A percentile compares a stretch with the other conserved stretches of the same genome.
phyloP scores from a whole-genome alignment of 2,329 filamentous ascomycete species.

The Zopfia rhizophila region DNA sequence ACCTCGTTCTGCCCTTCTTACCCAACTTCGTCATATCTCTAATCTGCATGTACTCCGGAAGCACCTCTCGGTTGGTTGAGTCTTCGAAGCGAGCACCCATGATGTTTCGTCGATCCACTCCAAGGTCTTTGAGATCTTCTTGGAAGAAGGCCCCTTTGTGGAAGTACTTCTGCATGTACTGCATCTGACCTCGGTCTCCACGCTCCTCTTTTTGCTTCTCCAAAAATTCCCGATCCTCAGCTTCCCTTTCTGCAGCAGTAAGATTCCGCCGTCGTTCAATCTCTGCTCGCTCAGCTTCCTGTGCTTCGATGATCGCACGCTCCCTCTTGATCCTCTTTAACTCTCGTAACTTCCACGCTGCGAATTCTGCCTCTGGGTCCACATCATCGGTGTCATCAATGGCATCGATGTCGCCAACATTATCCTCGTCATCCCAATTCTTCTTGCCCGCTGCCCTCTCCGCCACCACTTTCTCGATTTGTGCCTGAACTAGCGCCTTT shows the following conservation, averaged over 20 bases:
- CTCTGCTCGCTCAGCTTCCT: constrained; percentile 87
- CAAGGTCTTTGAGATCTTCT: constrained; percentile 79
- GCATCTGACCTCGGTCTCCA: constrained; percentile 80
- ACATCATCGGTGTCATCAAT: constrained; percentile 90
- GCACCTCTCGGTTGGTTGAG: constrained; percentile 78
- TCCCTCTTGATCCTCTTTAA: constrained; percentile 88
- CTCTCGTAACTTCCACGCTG: constrained; percentile 94
- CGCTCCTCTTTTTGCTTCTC: constrained; percentile 80
- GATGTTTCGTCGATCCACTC: constrained; percentile 81
- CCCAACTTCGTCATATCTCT: constrained; percentile 94
- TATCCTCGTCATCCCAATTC: constrained; percentile 80
- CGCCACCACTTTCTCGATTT: constrained; percentile 83
- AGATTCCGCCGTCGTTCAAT: constrained; percentile 88
- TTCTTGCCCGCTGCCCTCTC: constrained; percentile 80
- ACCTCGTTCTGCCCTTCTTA: constrained; percentile 89
- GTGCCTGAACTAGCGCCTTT: constrained; percentile 85
- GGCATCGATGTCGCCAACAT: constrained; percentile 74
- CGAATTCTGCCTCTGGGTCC: constrained; percentile 87
- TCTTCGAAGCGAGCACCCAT: constrained; percentile 91
- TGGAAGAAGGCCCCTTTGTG: constrained; percentile 97
- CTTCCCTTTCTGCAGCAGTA: constrained; percentile 83
- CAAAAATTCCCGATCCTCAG: constrained; percentile 83
- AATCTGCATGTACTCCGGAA: constrained; percentile 92
- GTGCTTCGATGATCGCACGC: constrained; percentile 82
- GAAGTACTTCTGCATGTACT: constrained; percentile 94